Evolutionary conservation across 345 rosid genomes (phyloP).

Genomic region (Lepidium sativum): DNA sequence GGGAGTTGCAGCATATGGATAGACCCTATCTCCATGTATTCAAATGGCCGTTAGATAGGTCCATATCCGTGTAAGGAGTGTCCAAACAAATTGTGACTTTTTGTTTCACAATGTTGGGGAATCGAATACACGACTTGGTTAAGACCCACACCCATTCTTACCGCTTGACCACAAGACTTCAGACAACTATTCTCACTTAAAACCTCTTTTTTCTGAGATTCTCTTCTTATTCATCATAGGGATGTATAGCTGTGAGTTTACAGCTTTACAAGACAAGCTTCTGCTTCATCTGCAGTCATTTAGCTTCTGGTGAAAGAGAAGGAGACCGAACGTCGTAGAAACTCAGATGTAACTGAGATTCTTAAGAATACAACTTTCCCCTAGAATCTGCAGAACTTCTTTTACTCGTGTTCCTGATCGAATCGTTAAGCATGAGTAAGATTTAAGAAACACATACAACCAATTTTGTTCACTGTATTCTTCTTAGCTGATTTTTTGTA

Average conservation of each 20-base stretch:
- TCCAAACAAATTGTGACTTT: too few species aligned
- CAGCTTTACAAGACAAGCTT: conserved; percentile 72
- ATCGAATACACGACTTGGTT: too few species aligned
- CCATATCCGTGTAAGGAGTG: too few species aligned
- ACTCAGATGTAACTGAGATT: conserved; percentile 68
- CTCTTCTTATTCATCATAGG: conserved; percentile 34
- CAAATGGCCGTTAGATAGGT: too few species aligned
- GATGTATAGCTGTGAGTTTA: conserved; percentile 90
- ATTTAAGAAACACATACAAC: background rate
- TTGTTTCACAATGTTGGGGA: too few species aligned
- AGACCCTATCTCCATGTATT: too few species aligned
- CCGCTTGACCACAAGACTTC: too few species aligned
- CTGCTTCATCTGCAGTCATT: conserved; percentile 85
- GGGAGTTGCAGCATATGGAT: too few species aligned
- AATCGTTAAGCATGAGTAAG: conserved; percentile 78
- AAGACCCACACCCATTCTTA: too few species aligned
- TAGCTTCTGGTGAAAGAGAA: conserved; percentile 96
- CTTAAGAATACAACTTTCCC: conserved; percentile 76
- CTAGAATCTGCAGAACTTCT: conserved; percentile 52
- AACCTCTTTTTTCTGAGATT: background rate
- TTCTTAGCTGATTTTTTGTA: background rate
- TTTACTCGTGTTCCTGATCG: conserved; percentile 49
- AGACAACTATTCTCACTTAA: background rate
- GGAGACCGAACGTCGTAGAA: conserved; percentile 84
- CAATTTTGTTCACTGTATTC: background rate